These are phyloP conservation scores for Boeremia exigua DNA, from an alignment of 2,329 filamentous ascomycete species.

Conservation along the genomic window DNA sequence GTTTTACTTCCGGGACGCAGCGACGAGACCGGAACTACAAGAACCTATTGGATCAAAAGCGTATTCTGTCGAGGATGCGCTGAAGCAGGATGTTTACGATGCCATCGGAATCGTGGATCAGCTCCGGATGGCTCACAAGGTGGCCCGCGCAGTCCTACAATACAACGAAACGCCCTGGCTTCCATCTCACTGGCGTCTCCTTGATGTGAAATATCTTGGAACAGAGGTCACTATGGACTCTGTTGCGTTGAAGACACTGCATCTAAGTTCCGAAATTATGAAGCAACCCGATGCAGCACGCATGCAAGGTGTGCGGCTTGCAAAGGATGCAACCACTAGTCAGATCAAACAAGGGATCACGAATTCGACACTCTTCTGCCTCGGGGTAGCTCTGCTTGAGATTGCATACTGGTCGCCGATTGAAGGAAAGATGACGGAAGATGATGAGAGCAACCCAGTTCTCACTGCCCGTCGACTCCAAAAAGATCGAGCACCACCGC, in stretches of 20 bases:
- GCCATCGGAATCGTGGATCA: background rate
- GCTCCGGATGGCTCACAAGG: background rate
- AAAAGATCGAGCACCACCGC: background rate
- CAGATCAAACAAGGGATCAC: background rate
- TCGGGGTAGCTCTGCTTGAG: background rate
- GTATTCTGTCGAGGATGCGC: background rate
- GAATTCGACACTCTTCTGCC: background rate
- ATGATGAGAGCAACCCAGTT: background rate
- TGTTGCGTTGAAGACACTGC: background rate
- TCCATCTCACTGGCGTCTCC: background rate
- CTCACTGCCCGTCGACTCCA: background rate
- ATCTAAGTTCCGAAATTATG: background rate
- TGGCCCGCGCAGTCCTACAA: background rate
- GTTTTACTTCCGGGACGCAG: too few species aligned
- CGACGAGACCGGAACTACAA: background rate
- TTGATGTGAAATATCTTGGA: background rate
- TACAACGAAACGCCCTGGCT: constrained; percentile 4
- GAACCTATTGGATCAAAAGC: background rate
- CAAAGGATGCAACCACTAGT: background rate
- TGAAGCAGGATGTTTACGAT: background rate
- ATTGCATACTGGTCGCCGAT: background rate
- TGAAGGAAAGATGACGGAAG: background rate
- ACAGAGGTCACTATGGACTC: background rate
- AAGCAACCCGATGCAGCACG: background rate
- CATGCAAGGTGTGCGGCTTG: background rate